These are phyloP conservation scores for Alternaria gansuensis DNA, from an alignment of 2,329 filamentous ascomycete genomes.

Conservation along the genomic window DNA sequence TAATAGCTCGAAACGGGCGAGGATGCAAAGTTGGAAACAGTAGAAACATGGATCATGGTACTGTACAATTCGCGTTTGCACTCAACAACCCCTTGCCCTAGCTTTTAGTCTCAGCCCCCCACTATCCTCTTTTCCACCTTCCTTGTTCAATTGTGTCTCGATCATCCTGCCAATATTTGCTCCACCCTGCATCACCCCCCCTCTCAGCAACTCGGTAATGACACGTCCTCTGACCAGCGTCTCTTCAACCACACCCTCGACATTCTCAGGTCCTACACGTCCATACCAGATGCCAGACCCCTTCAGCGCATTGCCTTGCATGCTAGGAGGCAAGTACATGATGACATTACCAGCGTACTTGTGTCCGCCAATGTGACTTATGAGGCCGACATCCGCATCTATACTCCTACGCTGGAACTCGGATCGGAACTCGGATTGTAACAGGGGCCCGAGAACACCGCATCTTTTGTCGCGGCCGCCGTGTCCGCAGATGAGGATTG, in stretches of 20 bases:
- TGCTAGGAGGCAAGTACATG: constrained; percentile 73
- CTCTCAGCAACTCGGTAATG: constrained; percentile 75
- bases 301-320: constrained; percentile 64
- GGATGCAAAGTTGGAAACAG: background rate
- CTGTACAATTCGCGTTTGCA: background rate
- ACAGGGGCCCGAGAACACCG: constrained; percentile 77
- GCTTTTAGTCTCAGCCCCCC: constrained; percentile 34
- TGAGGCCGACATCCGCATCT: constrained; percentile 70
- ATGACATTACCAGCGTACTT: constrained; percentile 89
- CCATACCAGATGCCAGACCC: constrained; percentile 86
- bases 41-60: background rate
- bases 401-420: constrained; percentile 63
- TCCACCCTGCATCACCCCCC: constrained; percentile 63
- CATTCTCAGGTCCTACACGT: constrained; percentile 75
- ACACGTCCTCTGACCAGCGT: constrained; percentile 74
- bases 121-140: constrained; percentile 38
- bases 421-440: constrained; percentile 74
- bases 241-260: constrained; percentile 77
- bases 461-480: constrained; percentile 82
- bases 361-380: constrained; percentile 84
- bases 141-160: constrained; percentile 45
- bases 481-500: constrained; percentile 86
- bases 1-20: background rate
- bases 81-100: constrained; percentile 18
- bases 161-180: constrained; percentile 41